Conservation (phyloP, 768 basidiomycete genomes). For the Suillus bovinus region DNA sequence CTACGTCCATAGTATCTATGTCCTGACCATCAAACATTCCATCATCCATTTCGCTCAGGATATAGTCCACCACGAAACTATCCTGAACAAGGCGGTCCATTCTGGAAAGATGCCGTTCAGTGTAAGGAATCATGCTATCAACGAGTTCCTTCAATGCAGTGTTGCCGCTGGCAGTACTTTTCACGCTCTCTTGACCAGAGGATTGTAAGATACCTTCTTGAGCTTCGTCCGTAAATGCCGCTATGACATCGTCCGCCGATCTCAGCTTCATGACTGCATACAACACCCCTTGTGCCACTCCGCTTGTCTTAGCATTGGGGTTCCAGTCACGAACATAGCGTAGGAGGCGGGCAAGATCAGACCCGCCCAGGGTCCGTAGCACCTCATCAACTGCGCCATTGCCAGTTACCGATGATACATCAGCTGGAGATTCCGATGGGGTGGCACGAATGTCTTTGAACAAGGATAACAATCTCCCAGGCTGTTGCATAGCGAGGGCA, state of each 20-base stretch:
- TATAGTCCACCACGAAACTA: slow-evolving; percentile 92
- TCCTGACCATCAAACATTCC: slow-evolving; percentile 62
- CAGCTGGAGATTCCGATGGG: slow-evolving; percentile 19
- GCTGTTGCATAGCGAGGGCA: slow-evolving; percentile 91
- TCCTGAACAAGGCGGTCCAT: slow-evolving; percentile 90
- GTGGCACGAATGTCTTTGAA: slow-evolving; percentile 63
- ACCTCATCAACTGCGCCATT: slow-evolving; percentile 77
- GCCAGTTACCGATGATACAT: slow-evolving; percentile 58
- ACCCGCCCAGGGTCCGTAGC: slow-evolving; percentile 63
- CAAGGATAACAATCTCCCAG: slow-evolving; percentile 78
- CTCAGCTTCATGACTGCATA: slow-evolving; percentile 80
- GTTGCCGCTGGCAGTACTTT: slow-evolving; percentile 17
- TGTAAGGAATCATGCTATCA: slow-evolving; percentile 89
- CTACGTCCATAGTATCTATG: slow-evolving; percentile 44
- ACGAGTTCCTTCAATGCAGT: slow-evolving; percentile 69
- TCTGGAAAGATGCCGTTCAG: slow-evolving; percentile 86
- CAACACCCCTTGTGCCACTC: slow-evolving; percentile 81
- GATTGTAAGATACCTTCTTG: slow-evolving; percentile 15
- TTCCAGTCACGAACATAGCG: slow-evolving; percentile 92
- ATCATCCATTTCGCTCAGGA: slow-evolving; percentile 85
- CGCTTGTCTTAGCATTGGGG: slow-evolving; percentile 85
- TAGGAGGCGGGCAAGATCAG: slow-evolving; percentile 81
- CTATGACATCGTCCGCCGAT: slow-evolving; percentile 69
- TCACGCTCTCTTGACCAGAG: slow-evolving; percentile 33
- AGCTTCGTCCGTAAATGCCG: slow-evolving; percentile 49